Conservation (phyloP, 148 eudicot genomes). For the Nepenthes gracilis region DNA sequence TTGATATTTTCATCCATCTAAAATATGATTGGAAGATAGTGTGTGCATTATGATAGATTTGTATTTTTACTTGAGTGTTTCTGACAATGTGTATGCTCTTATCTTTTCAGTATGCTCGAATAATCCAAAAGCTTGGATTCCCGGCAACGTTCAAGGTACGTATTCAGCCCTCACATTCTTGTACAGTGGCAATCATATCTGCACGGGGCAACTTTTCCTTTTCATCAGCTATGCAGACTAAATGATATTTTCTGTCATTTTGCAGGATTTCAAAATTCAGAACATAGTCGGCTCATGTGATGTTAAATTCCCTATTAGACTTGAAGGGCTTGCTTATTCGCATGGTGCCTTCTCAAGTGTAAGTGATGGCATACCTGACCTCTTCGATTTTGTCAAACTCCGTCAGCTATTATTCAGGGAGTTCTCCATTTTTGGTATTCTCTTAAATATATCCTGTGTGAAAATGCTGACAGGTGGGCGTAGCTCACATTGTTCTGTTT, state of each 20-base stretch:
- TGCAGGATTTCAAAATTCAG: conserved; percentile 82
- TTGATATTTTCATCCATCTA: neutral
- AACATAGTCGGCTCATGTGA: conserved; percentile 85
- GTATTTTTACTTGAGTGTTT: neutral
- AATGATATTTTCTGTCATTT: neutral
- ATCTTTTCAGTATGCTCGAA: conserved; percentile 65
- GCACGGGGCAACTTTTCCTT: neutral
- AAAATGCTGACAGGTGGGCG: too few relatives aligned
- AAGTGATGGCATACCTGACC: conserved; percentile 12
- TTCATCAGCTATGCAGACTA: neutral
- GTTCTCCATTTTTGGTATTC: too few relatives aligned
- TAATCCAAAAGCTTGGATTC: conserved; percentile 82
- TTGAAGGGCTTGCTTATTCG: conserved; percentile 79
- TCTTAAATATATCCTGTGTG: too few relatives aligned
- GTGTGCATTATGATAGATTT: neutral
- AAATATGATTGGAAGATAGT: too few relatives aligned
- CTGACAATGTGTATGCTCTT: neutral
- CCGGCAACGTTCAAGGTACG: conserved; percentile 76
- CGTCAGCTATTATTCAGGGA: too few relatives aligned
- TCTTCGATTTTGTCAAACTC: neutral
- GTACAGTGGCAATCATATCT: neutral
- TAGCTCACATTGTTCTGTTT: too few relatives aligned
- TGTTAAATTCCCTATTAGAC: conserved; percentile 77
- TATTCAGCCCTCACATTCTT: neutral
- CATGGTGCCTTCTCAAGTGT: conserved; percentile 89